These are phyloP conservation scores for Trichoderma sp. DNA, from an alignment of 2,329 filamentous ascomycete genomes.

Conservation along the genomic window DNA sequence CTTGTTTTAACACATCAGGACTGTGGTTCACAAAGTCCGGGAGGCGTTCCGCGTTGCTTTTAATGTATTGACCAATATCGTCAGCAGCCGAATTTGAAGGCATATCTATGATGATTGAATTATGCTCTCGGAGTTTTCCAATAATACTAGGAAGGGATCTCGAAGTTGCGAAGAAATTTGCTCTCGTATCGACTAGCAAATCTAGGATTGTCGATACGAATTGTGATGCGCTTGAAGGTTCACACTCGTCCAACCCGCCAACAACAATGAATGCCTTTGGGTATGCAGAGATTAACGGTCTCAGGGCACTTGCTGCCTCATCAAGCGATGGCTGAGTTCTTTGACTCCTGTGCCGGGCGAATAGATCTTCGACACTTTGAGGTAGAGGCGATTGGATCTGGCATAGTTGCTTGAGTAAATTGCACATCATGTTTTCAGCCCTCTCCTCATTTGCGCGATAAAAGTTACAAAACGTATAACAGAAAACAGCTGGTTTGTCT, in stretches of 20 bases:
- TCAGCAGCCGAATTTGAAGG: background rate
- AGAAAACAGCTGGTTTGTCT: background rate
- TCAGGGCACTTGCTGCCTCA: background rate
- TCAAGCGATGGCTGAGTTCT: background rate
- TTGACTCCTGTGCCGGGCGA: background rate
- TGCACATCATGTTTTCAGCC: background rate
- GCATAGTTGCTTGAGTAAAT: background rate
- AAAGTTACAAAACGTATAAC: background rate
- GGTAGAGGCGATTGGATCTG: background rate
- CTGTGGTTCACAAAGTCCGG: background rate
- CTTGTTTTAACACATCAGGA: background rate
- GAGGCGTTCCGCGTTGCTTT: background rate
- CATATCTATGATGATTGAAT: background rate
- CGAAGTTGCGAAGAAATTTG: background rate
- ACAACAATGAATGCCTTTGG: background rate
- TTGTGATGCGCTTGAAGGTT: background rate
- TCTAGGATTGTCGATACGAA: background rate
- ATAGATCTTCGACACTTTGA: background rate
- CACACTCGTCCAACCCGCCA: background rate
- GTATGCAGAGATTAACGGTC: background rate
- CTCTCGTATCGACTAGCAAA: background rate
- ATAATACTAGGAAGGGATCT: background rate
- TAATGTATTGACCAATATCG: background rate
- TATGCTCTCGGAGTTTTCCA: background rate
- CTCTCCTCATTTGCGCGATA: background rate